These are phyloP conservation scores for Monilinia vaccinii-corymbosi DNA, from an alignment of 2,329 filamentous ascomycete species.

Conservation along the genomic window DNA sequence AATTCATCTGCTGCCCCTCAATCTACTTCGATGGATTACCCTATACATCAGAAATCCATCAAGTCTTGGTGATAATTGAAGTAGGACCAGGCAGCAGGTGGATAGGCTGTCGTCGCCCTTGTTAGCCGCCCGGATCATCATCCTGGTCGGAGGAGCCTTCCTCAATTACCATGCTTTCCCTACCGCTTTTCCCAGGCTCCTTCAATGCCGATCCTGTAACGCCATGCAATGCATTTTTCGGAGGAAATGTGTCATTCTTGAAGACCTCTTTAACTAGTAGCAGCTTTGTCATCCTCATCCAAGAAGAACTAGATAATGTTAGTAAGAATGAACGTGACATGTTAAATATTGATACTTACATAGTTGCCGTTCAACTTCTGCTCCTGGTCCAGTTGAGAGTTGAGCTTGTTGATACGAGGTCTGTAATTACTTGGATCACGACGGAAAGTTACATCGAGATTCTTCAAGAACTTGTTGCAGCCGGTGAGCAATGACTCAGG, in stretches of 20 bases:
- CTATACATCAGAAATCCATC: background rate
- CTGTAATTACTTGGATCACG: constrained; percentile 94
- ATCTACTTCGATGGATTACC: constrained; percentile 20
- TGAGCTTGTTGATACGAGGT: constrained; percentile 95
- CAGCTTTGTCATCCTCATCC: constrained; percentile 57
- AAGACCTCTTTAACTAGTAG: constrained; percentile 51
- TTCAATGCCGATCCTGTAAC: constrained; percentile 27
- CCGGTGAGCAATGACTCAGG: constrained; percentile 86
- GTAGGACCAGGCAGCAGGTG: constrained; percentile 46
- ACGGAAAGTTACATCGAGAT: constrained; percentile 95
- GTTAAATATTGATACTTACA: constrained; percentile 42
- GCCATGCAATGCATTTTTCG: constrained; percentile 27
- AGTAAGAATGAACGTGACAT: constrained; percentile 5
- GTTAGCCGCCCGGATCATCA: constrained; percentile 56
- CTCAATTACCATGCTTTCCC: constrained; percentile 33
- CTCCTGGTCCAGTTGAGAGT: constrained; percentile 94
- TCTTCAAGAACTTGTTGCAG: constrained; percentile 95
- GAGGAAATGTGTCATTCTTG: constrained; percentile 34
- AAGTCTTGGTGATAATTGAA: constrained; percentile 17
- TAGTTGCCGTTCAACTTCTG: constrained; percentile 93
- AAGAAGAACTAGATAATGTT: constrained; percentile 70
- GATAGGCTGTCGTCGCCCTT: constrained; percentile 51
- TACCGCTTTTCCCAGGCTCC: constrained; percentile 25
- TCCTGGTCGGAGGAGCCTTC: constrained; percentile 55
- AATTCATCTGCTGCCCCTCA: constrained; percentile 52